phyloP scores from a whole-genome alignment of 139 green algal species.

The Chlorella sp. region DNA sequence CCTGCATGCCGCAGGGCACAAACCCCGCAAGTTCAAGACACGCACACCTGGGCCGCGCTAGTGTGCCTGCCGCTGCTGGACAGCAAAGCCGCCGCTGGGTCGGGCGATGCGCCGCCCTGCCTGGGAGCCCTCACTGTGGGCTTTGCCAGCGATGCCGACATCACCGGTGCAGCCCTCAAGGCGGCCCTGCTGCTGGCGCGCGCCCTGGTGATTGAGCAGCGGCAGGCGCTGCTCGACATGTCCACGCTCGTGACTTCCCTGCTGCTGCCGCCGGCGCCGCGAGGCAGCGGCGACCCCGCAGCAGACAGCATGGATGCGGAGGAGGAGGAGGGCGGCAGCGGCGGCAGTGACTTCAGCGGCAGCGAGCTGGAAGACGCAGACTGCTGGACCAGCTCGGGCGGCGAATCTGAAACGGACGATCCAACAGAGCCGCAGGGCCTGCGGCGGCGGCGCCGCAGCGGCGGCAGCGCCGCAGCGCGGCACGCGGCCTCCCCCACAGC shows the following conservation, averaged over 20 bases:
- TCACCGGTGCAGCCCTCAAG: neutral
- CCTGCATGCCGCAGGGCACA: too few species aligned
- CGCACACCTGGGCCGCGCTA: too few species aligned
- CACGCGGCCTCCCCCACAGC: neutral
- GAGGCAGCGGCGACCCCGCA: neutral
- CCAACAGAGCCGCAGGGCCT: neutral
- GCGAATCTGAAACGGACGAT: too few species aligned
- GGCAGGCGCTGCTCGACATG: neutral
- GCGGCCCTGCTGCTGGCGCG: slow-evolving; percentile 11
- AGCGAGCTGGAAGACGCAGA: neutral
- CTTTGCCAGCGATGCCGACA: too few species aligned
- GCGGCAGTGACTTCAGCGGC: neutral
- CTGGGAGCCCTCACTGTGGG: too few species aligned
- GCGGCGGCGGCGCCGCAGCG: neutral
- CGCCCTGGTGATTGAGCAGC: neutral
- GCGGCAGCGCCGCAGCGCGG: neutral
- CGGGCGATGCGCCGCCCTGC: too few species aligned
- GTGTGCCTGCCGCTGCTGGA: too few species aligned
- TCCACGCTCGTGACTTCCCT: neutral
- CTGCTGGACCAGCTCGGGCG: neutral
- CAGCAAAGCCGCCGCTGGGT: too few species aligned
- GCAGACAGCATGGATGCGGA: neutral
- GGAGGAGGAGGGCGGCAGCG: neutral
- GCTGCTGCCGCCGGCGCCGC: slow-evolving; percentile 4
- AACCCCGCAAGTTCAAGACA: too few species aligned